These are phyloP conservation scores for Escovopsis sp. DNA, from an alignment of 2,329 filamentous ascomycete genomes.

Conservation along the genomic window DNA sequence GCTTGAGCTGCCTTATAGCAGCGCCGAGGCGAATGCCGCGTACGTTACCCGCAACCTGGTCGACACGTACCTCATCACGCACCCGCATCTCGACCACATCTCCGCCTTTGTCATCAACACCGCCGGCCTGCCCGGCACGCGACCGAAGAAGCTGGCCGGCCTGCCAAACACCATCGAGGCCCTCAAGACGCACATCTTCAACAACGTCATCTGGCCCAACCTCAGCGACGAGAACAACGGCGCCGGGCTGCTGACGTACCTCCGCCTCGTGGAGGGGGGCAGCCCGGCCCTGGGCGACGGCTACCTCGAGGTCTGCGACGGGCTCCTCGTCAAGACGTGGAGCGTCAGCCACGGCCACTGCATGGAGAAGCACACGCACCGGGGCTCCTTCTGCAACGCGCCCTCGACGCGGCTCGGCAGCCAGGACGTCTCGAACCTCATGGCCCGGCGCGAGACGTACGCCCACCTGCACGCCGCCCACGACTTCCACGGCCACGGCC, in stretches of 20 bases:
- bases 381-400: conserved; percentile 38
- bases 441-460: conserved; percentile 14
- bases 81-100: conserved; percentile 93
- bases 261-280: conserved; percentile 76
- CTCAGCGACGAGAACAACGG: conserved; percentile 92
- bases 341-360: conserved; percentile 83
- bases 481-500: conserved; percentile 23
- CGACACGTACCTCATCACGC: conserved; percentile 82
- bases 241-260: conserved; percentile 81
- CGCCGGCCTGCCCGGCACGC: conserved; percentile 63
- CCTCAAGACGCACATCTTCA: conserved; percentile 90
- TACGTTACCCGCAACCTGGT: conserved; percentile 68
- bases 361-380: conserved; percentile 56
- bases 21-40: conserved; percentile 62
- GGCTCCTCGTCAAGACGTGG: conserved; percentile 77
- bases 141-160: conserved; percentile 75
- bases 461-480: conserved; percentile 13
- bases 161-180: conserved; percentile 81
- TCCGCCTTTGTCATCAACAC: conserved; percentile 89
- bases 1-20: conserved; percentile 51
- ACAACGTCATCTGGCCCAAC: conserved; percentile 96
- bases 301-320: conserved; percentile 77
- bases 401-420: conserved; percentile 36
- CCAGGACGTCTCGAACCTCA: conserved; percentile 27
- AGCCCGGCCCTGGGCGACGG: conserved; percentile 73